Percentiles rank a stretch among this genome's conserved stretches.
phyloP scores from a whole-genome alignment of 805 yeast species.

The Yamadazyma nakazawae region DNA sequence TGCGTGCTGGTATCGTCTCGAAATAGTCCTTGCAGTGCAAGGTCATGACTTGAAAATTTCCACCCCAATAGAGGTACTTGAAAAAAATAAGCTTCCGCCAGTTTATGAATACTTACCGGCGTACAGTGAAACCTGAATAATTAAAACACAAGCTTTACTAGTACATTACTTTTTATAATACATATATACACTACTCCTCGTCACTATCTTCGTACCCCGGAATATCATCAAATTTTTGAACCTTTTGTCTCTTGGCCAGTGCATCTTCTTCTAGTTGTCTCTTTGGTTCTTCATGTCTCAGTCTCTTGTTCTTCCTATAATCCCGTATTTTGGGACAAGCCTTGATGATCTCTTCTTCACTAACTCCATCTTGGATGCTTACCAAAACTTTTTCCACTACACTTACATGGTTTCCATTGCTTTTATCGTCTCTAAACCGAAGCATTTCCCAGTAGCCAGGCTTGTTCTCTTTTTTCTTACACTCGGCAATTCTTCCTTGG shows the following conservation, averaged over 20 bases:
- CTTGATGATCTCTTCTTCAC: conserved; percentile 67
- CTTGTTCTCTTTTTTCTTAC: conserved; percentile 56
- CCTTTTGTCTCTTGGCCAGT: neutral
- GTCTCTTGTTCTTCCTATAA: conserved; percentile 19
- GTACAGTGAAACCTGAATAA: neutral
- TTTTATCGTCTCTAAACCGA: conserved; percentile 90
- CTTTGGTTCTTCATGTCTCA: conserved; percentile 1
- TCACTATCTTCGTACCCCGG: conserved; percentile 44
- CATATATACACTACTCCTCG: conserved; percentile 9
- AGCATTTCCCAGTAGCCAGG: conserved; percentile 75
- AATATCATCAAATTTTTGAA: conserved; percentile 25
- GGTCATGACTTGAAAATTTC: neutral
- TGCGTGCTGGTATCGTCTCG: neutral
- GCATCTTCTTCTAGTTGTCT: neutral
- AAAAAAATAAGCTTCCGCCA: neutral
- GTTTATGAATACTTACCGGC: neutral
- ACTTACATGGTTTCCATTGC: conserved; percentile 77
- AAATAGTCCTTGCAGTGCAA: neutral
- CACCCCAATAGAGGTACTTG: neutral
- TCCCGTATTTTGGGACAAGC: conserved; percentile 45
- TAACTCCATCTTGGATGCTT: conserved; percentile 83
- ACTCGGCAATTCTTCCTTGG: conserved; percentile 86
- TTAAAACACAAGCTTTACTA: no score
- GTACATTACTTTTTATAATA: conserved; percentile 1
- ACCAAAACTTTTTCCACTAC: conserved; percentile 80